Percentiles rank a stretch among this genome's conserved stretches.
phyloP scores from a whole-genome alignment of 2,329 filamentous ascomycete genomes.

The Trichoderma sp. region DNA sequence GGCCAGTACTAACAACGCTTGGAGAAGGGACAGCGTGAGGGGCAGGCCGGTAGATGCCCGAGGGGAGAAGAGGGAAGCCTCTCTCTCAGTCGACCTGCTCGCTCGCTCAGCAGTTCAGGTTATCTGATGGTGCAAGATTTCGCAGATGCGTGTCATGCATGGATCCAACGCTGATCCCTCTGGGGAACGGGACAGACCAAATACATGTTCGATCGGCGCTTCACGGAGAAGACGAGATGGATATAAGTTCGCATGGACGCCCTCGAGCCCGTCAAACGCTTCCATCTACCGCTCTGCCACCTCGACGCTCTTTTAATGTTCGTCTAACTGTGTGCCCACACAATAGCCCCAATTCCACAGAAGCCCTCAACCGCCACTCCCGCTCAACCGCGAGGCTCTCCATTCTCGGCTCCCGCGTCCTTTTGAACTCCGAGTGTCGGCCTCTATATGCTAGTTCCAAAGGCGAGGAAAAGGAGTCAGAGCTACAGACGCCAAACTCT shows the following conservation, averaged over 20 bases:
- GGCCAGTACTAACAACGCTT: background rate
- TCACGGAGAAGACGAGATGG: background rate
- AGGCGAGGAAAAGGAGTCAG: background rate
- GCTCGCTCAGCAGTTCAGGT: background rate
- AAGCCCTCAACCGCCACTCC: background rate
- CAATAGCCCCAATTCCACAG: background rate
- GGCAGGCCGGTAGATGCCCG: background rate
- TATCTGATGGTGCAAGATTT: background rate
- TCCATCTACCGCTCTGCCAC: background rate
- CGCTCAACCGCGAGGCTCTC: background rate
- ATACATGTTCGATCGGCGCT: background rate
- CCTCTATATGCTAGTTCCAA: background rate
- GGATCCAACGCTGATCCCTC: background rate
- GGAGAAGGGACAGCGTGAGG: background rate
- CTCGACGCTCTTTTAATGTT: background rate
- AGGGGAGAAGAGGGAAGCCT: background rate
- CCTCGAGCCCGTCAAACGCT: background rate
- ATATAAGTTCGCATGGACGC: background rate
- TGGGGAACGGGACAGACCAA: background rate
- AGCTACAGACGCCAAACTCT: background rate
- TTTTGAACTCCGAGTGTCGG: background rate
- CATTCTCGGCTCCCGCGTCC: background rate
- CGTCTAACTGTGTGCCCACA: background rate
- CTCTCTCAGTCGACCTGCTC: background rate
- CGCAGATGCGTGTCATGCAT: slow-evolving; percentile 4